These are phyloP conservation scores for Colletotrichum sp. DNA, from an alignment of 2,329 filamentous ascomycete species.

Conservation along the genomic window DNA sequence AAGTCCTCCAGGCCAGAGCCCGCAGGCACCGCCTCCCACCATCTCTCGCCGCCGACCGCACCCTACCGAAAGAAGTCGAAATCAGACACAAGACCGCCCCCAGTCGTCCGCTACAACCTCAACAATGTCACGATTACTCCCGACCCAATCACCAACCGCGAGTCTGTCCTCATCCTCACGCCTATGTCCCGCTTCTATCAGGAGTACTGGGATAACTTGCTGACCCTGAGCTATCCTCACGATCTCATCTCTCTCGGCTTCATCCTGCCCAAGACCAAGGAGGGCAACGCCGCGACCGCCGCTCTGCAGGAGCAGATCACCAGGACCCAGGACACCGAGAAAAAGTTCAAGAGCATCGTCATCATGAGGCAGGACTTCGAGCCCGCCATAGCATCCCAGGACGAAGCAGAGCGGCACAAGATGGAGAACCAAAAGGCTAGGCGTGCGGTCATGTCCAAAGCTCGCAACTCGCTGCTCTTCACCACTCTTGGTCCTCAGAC, in stretches of 20 bases:
- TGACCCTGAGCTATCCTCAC: constrained; percentile 86
- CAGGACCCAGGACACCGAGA: constrained; percentile 83
- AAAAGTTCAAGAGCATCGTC: constrained; percentile 88
- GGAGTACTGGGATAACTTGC: constrained; percentile 93
- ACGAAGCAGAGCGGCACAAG: constrained; percentile 89
- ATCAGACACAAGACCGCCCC: constrained; percentile 69
- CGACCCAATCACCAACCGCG: constrained; percentile 77
- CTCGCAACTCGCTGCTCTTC: constrained; percentile 92
- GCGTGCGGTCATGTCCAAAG: constrained; percentile 88
- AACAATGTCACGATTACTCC: constrained; percentile 89
- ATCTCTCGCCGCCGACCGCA: constrained; percentile 47
- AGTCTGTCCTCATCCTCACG: constrained; percentile 89
- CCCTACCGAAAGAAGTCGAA: constrained; percentile 55
- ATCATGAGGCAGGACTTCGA: constrained; percentile 97
- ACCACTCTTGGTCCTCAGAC: constrained; percentile 90
- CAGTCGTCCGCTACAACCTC: constrained; percentile 91
- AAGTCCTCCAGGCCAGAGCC: constrained; percentile 51
- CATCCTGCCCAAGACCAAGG: constrained; percentile 92
- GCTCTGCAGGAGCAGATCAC: constrained; percentile 85
- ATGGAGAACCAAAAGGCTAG: constrained; percentile 87
- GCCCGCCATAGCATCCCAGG: constrained; percentile 78
- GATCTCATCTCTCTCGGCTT: constrained; percentile 94
- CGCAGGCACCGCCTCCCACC: constrained; percentile 49
- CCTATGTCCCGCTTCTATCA: constrained; percentile 94
- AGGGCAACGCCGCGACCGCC: constrained; percentile 85